Base-by-base conservation (phyloP, 495 filamentous ascomycete genomes). In the Penicillium turbatum region DNA sequence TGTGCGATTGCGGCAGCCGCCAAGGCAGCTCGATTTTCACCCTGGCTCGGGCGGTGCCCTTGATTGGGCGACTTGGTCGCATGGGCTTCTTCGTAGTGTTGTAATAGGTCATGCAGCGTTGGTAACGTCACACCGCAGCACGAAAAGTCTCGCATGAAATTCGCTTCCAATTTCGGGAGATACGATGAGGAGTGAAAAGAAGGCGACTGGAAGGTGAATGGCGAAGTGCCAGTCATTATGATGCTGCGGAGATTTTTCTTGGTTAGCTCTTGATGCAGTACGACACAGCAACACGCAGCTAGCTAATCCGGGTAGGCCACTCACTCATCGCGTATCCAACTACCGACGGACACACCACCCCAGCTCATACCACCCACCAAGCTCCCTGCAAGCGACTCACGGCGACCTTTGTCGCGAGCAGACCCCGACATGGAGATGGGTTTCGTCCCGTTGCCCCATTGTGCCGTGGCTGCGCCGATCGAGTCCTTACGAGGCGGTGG, bases 131-230 rank as follows among this genome's bases (percentile, higher is more conserved):
- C 74, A 59, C 88, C 90, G 73, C 93, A 98, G 76, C 93, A 98
- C 39, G 82, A 85, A 72, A 96, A 97, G 73, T 97, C 90, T 61
- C 83, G 85, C 89, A 97, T 91, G 67, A 96, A 97, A 66, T 89
- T 90, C 47, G 95, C 95, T 74, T 98, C 93, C 65, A 97, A 81
- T 70, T 97, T 97, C 6, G 93, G 93, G 36, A 97, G 82, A 71
- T 98, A 98, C 27, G 93, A 97, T 0, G 92, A 96, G 7, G 93
- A 98, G 64, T 98, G 95, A 61, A 86, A 97, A 7, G 92, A 97
- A 2, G 95, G 90, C 16, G 92, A 95, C 68, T 93, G 87, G 65
- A 95, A 90, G 48, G 69, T 74, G 66, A 91, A 95, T 13, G 93
- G 93, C 15, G 93, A 98, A 13, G 93, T 96, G 53, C 93, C 92